Evolutionary conservation across 108 stramenopile species (phyloP).

Genomic region (Stephanodiscus triporus): DNA sequence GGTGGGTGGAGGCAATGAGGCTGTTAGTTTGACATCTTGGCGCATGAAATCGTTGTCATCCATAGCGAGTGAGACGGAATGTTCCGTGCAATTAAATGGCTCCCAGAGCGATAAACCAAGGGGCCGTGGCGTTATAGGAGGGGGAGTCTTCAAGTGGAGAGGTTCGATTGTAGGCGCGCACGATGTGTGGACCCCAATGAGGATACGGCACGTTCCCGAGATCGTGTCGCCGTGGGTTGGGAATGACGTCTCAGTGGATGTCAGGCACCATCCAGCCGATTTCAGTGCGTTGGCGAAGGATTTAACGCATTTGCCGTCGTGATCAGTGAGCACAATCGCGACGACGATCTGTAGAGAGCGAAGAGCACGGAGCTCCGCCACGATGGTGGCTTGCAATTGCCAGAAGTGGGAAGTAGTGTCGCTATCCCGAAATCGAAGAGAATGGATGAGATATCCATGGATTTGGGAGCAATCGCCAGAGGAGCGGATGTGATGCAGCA

Average conservation of each 20-base stretch:
- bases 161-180: not conserved
- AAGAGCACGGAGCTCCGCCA: no score
- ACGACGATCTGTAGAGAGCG: not conserved
- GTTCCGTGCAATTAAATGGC: slow-evolving; percentile 1
- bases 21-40: not conserved
- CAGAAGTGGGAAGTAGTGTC: not conserved
- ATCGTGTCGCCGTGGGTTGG: no score
- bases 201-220: no score
- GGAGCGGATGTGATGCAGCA: slow-evolving; percentile 5
- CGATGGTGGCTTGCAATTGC: slow-evolving; percentile 2
- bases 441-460: slow-evolving; percentile 10
- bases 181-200: slow-evolving; percentile 1
- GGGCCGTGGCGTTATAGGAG: not conserved
- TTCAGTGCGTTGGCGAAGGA: no score
- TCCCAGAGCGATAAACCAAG: not conserved
- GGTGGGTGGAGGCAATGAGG: not conserved
- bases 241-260: no score
- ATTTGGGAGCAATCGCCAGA: not conserved
- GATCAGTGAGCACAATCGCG: not conserved
- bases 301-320: no score
- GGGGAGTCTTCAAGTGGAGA: not conserved
- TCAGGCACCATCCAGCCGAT: no score
- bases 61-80: not conserved
- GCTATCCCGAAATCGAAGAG: not conserved
- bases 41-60: not conserved